Evolutionary conservation across 2,329 filamentous ascomycete genomes (phyloP).

Genomic region (Pleomassaria siparia): DNA sequence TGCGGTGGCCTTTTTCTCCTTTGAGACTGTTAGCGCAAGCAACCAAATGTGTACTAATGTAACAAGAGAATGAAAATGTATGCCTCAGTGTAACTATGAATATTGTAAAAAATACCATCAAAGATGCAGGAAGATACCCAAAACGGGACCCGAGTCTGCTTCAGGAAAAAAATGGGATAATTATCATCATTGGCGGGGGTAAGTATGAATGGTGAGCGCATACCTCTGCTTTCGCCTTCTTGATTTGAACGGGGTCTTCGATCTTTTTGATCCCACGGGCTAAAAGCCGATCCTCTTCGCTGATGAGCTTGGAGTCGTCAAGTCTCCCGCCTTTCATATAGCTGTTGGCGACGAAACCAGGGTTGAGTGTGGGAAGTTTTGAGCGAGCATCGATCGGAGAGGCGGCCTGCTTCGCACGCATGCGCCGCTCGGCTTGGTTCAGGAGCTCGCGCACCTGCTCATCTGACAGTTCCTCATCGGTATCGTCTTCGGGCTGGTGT

Average conservation of each 20-base stretch:
- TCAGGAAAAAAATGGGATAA: slow-evolving; percentile 69
- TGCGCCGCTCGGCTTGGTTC: slow-evolving; percentile 62
- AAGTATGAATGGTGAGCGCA: slow-evolving; percentile 25
- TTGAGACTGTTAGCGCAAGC: slow-evolving; percentile 27
- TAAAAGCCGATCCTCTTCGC: slow-evolving; percentile 50
- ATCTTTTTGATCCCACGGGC: slow-evolving; percentile 55
- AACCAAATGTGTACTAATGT: slow-evolving; percentile 9
- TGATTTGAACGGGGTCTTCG: slow-evolving; percentile 54
- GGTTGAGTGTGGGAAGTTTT: slow-evolving; percentile 55
- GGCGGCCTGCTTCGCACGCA: slow-evolving; percentile 49
- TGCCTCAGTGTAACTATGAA: slow-evolving; percentile 76
- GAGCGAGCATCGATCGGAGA: slow-evolving; percentile 29
- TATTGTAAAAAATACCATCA: slow-evolving; percentile 58
- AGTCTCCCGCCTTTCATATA: slow-evolving; percentile 58
- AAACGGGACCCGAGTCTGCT: slow-evolving; percentile 75
- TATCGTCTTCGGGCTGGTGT: slow-evolving; percentile 31
- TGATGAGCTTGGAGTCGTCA: slow-evolving; percentile 54
- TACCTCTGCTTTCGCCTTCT: slow-evolving; percentile 56
- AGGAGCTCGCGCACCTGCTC: slow-evolving; percentile 65
- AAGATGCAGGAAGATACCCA: slow-evolving; percentile 73
- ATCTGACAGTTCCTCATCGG: slow-evolving; percentile 58
- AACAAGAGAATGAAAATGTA: slow-evolving; percentile 7
- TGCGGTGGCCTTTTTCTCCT: slow-evolving; percentile 66
- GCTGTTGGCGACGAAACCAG: slow-evolving; percentile 51
- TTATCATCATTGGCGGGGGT: slow-evolving; percentile 70